These are phyloP conservation scores for Gossypium bickii DNA, from an alignment of 345 rosid genomes.

Conservation along the genomic window DNA sequence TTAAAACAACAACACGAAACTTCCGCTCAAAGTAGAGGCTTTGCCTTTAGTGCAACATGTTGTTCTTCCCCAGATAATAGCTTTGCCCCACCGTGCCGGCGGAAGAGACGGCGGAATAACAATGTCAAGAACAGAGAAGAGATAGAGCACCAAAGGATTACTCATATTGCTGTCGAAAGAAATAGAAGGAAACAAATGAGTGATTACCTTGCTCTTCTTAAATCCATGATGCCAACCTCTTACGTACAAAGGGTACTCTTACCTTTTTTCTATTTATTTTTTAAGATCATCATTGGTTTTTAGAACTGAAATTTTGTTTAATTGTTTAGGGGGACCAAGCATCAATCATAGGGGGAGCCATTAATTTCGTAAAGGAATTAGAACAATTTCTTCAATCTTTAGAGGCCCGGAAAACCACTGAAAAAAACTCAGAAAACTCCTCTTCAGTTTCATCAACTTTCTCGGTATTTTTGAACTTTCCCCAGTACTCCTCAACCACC, in stretches of 20 bases:
- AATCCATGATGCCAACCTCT: slow-evolving; percentile 55
- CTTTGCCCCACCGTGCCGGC: slow-evolving; percentile 10
- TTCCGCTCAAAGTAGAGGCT: slow-evolving; percentile 1
- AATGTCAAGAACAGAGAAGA: slow-evolving; percentile 41
- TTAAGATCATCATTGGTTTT: not conserved
- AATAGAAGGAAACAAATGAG: slow-evolving; percentile 73
- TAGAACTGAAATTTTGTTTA: not conserved
- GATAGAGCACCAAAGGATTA: slow-evolving; percentile 62
- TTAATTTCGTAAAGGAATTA: slow-evolving; percentile 59
- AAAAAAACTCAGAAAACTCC: not conserved
- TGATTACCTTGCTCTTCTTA: slow-evolving; percentile 49
- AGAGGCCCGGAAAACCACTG: slow-evolving; percentile 31
- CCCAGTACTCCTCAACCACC: slow-evolving; percentile 35
- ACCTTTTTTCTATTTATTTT: not conserved
- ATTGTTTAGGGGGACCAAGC: slow-evolving; percentile 58
- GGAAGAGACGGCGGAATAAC: slow-evolving; percentile 41
- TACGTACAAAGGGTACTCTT: slow-evolving; percentile 53
- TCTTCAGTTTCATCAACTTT: slow-evolving; percentile 22
- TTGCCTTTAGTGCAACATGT: slow-evolving; percentile 16
- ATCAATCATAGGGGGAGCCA: slow-evolving; percentile 71
- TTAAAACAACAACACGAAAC: slow-evolving; percentile 8
- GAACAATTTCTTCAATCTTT: slow-evolving; percentile 56
- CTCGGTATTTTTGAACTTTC: slow-evolving; percentile 46
- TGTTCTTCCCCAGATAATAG: slow-evolving; percentile 19
- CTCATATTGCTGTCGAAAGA: slow-evolving; percentile 67